Base-by-base conservation (phyloP, 768 basidiomycete genomes). In the Lactarius hengduanensis region DNA sequence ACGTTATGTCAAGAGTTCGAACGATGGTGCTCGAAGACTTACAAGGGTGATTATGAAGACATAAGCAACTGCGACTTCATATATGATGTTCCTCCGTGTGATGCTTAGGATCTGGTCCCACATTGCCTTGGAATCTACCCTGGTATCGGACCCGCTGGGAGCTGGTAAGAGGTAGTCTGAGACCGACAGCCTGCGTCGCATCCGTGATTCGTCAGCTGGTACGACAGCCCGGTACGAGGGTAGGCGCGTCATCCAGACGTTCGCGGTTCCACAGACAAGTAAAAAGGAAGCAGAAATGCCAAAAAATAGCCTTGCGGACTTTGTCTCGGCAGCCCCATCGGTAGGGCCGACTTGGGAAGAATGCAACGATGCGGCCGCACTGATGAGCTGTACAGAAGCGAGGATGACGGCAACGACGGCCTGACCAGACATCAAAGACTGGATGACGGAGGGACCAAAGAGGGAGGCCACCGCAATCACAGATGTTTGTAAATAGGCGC, bases 361-460 rank as follows among this genome's bases (percentile, higher is more conserved):
- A 56, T 79, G 80, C 18, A 90, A 77, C 10, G 88, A 88, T 2
- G 83, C 77, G 0, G 80, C 75, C 10, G 89, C 82, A 65, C 91
- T 86, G 40, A 86, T 67, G 9, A 94, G 82, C 72, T 95, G 92
- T 0, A 93, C 87, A 1, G 80, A 78, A 61, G 92, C 92, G 68
- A 95, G 87, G 1, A 85, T 86, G 15, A 96, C 91, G 0, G 88
- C 94, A 2, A 94, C 85, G 0, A 90, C 91, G 0, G 90, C 94
- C 76, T 95, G 92, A 13, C 92, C 94, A 2, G 92, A 86, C 81
- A 95, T 84, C 74, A 91, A 79, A 30, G 85, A 80, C 74, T 94
- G 90, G 60, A 95, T 82, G 15, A 86, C 86, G 8, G 81, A 75
- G 2, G 86, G 82, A 0, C 94, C 94, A 70, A 94, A 91, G 4